Conservation (phyloP, 73 alveolate species). For the Diophrys appendiculata region DNA sequence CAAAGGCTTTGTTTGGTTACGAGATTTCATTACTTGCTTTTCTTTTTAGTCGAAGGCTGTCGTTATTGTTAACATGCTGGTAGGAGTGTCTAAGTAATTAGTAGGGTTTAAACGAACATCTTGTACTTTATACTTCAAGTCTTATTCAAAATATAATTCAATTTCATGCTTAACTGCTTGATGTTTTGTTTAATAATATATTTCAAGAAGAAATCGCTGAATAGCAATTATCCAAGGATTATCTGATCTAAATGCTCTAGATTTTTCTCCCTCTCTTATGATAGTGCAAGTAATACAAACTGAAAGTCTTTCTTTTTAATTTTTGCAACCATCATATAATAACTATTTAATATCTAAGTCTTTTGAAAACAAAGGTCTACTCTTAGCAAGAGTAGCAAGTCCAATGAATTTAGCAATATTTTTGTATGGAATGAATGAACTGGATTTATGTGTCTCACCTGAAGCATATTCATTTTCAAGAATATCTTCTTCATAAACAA, state of each 20-base stretch:
- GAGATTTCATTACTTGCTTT: neutral
- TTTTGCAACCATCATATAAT: slow-evolving; percentile 71
- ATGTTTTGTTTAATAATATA: slow-evolving; percentile 12
- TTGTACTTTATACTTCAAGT: too few relatives aligned
- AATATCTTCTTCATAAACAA: slow-evolving; percentile 38
- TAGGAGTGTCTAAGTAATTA: too few relatives aligned
- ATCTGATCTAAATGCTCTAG: slow-evolving; percentile 70
- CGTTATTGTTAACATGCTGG: too few relatives aligned
- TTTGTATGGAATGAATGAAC: slow-evolving; percentile 51
- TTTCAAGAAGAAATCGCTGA: slow-evolving; percentile 29
- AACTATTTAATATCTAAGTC: slow-evolving; percentile 87
- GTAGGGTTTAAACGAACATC: too few relatives aligned
- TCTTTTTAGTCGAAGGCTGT: too few relatives aligned
- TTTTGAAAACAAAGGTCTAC: slow-evolving; percentile 86
- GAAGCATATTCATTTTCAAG: neutral
- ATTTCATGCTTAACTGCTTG: neutral
- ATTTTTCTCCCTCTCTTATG: slow-evolving; percentile 68
- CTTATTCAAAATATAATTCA: neutral
- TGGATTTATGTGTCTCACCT: slow-evolving; percentile 27
- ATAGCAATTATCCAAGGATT: slow-evolving; percentile 90
- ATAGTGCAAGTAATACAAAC: slow-evolving; percentile 83
- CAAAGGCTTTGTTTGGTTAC: neutral
- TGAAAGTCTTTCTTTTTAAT: slow-evolving; percentile 51
- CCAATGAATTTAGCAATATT: slow-evolving; percentile 90
- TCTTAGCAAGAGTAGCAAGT: slow-evolving; percentile 75